Conservation (phyloP, 163 green algal species). For the Scenedesmus sp. region DNA sequence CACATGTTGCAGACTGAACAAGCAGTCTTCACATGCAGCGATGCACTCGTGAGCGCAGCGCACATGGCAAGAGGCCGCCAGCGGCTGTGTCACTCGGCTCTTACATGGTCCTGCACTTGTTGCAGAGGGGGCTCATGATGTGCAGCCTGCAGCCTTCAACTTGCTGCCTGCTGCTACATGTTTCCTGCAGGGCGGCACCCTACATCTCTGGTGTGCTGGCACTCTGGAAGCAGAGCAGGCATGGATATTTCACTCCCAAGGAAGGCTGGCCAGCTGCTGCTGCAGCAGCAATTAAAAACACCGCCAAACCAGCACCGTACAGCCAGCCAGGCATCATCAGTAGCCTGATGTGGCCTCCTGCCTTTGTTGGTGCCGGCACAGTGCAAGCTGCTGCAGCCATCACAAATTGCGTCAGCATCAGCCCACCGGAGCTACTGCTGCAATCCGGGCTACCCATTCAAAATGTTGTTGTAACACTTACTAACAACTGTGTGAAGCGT, state of each 20-base stretch:
- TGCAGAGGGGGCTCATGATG: no score
- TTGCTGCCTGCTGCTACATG: neutral
- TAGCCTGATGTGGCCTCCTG: neutral
- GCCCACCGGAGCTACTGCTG: neutral
- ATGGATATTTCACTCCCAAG: neutral
- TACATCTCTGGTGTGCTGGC: neutral
- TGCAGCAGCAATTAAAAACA: neutral
- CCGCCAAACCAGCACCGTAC: neutral
- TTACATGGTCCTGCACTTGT: no score
- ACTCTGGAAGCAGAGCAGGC: neutral
- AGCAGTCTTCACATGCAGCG: neutral
- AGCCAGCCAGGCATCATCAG: neutral
- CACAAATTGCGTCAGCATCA: neutral
- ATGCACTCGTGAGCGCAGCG: no score
- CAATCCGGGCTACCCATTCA: neutral
- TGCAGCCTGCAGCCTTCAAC: neutral
- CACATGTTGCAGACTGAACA: neutral
- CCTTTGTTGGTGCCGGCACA: neutral
- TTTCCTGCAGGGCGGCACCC: neutral
- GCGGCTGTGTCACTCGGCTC: no score
- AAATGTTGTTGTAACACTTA: neutral
- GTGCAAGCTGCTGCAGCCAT: neutral
- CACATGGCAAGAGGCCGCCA: no score
- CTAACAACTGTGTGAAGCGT: neutral
- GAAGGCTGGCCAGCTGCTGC: neutral